Conservation (phyloP, 768 basidiomycete genomes). For the Rhizopogon sp. region DNA sequence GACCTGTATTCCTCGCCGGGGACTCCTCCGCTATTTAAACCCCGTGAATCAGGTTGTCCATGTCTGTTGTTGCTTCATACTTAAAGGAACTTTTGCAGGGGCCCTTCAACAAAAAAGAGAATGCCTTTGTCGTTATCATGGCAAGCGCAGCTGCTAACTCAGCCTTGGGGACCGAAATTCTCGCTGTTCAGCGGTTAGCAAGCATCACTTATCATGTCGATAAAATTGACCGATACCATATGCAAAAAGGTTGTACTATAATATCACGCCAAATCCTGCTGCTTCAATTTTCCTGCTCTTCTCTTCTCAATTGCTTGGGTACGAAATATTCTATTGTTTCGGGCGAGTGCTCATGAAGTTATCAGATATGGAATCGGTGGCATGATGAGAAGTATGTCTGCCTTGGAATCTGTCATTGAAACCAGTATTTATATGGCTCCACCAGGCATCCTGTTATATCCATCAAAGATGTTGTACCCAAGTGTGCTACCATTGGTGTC, state of each 20-base stretch:
- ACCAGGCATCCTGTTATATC: constrained; percentile 33
- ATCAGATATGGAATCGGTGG: constrained; percentile 46
- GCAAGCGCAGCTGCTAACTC: constrained; percentile 48
- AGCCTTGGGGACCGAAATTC: constrained; percentile 48
- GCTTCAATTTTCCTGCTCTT: constrained; percentile 40
- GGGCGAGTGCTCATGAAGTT: too few species aligned
- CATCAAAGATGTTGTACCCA: constrained; percentile 40
- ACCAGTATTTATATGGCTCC: too few species aligned
- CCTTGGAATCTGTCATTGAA: too few species aligned
- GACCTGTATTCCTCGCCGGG: constrained; percentile 38
- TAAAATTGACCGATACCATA: too few species aligned
- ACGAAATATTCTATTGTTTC: not conserved
- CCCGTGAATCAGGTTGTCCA: constrained; percentile 24
- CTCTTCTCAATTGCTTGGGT: constrained; percentile 33
- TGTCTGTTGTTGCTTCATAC: too few species aligned
- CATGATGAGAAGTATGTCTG: constrained; percentile 37
- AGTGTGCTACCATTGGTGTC: constrained; percentile 18
- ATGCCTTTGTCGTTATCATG: constrained; percentile 56
- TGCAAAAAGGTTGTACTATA: constrained; percentile 34
- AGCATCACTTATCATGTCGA: not conserved
- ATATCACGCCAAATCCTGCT: constrained; percentile 42
- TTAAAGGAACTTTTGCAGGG: constrained; percentile 25
- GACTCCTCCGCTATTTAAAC: constrained; percentile 46
- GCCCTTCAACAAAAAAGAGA: constrained; percentile 58
- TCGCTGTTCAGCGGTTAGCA: constrained; percentile 42